Base-by-base conservation (phyloP, 371 early-diverging fungal species). In the Saksenaea oblongispora region DNA sequence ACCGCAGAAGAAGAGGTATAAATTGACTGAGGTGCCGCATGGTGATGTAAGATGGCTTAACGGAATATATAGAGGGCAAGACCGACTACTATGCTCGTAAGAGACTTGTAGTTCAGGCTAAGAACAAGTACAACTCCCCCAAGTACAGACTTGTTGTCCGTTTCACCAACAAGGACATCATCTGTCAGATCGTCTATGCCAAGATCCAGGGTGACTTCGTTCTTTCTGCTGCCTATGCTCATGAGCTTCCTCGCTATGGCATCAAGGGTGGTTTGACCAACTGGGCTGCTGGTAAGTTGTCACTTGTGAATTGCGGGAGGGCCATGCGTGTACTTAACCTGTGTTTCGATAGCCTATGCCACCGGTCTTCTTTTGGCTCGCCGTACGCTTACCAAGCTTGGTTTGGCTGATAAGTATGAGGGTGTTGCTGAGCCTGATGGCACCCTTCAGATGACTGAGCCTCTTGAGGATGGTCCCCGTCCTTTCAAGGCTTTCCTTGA, bases 1-100 rank as follows among this genome's bases (percentile, higher is more conserved):
- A 94, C 92, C 89, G 99, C 72, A 88, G 99, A 84, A 87, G 98
- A 80, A 85, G 98, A 80, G 98, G 98, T 97, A 87, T 31, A 80
- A 83, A 75, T 10, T 27, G 39, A 5, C 34, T 47, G 51, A 22
- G 14, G 5, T n/a, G 14, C 7, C 22, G 18, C 18, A 7, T 47
- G 22, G n/a, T 22, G 24, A 18, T 18, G 51, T 22, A 22, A 5
- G 18, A 22, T 17, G 51, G 34, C 24, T 47, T 22, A n/a, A 47
- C 24, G 24, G 7, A 18, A 0, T 26, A 10, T 72, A 64, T 71
- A 95, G 98, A 99, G 95, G 99, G 99, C 63, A 99, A 99, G 93
- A 99, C 99, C 75, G 99, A 99, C 89, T 99, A 99, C 98, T 98
- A 96, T 82, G 99, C 99, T 75, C 93, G 99, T 80, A 98, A 95